phyloP scores from a whole-genome alignment of 768 basidiomycete genomes.

The Suillus subluteus region DNA sequence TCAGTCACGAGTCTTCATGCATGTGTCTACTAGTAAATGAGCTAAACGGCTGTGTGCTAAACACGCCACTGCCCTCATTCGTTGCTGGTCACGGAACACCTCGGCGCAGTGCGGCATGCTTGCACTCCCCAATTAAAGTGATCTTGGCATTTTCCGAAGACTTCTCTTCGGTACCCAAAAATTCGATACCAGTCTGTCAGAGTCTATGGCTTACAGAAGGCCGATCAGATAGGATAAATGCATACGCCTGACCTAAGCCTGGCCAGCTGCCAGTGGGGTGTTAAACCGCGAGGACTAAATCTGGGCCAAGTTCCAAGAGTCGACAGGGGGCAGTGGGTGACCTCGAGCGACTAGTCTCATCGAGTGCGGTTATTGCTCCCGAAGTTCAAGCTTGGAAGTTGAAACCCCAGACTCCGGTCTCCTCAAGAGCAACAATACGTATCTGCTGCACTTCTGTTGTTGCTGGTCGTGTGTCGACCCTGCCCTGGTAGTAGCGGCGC shows the following conservation, averaged over 20 bases:
- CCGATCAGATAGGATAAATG: slow-evolving; percentile 86
- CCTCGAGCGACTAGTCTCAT: background rate
- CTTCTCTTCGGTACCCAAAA: slow-evolving; percentile 24
- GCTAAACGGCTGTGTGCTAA: background rate
- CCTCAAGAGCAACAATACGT: no score
- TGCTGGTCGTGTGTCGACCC: no score
- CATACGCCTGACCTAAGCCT: slow-evolving; percentile 48
- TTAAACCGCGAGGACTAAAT: background rate
- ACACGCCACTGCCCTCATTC: background rate
- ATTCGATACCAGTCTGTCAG: slow-evolving; percentile 18
- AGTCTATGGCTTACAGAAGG: slow-evolving; percentile 50
- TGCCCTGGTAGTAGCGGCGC: no score
- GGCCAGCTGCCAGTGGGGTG: background rate
- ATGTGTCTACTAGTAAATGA: background rate
- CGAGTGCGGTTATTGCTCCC: background rate
- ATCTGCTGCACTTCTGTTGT: no score
- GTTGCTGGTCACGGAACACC: background rate
- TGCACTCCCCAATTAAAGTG: background rate
- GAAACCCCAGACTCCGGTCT: background rate
- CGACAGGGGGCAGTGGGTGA: background rate
- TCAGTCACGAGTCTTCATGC: background rate
- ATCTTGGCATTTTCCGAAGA: background rate
- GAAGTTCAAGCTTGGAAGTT: background rate
- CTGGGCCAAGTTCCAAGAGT: background rate
- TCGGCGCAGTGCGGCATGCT: background rate